Conservation (phyloP, 2,329 filamentous ascomycete species). For the Madurella mycetomatis region DNA sequence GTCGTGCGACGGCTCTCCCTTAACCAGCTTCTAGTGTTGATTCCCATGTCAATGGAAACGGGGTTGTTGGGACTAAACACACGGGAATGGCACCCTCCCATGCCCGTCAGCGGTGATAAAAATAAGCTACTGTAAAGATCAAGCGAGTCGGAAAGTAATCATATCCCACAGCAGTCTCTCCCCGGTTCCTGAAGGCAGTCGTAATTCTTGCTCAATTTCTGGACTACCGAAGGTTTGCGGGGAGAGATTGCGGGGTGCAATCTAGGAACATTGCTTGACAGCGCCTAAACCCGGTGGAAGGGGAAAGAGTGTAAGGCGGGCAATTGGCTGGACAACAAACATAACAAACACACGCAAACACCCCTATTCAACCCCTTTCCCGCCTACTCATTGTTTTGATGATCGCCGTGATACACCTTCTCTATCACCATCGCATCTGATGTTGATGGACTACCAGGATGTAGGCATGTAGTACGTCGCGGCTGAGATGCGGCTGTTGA, state of each 20-base stretch:
- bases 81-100: too few species aligned
- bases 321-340: neutral
- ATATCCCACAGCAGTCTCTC: neutral
- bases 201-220: constrained; percentile 1
- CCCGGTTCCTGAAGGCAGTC: neutral
- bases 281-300: neutral
- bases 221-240: constrained; percentile 4
- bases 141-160: neutral
- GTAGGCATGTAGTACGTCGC: neutral
- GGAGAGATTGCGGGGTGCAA: constrained; percentile 1
- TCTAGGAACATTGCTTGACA: neutral
- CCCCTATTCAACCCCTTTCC: neutral
- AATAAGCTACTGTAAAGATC: neutral
- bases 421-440: neutral
- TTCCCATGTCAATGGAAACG: too few species aligned
- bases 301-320: neutral
- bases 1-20: too few species aligned
- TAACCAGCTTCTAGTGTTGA: too few species aligned
- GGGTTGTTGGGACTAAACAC: too few species aligned
- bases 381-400: neutral
- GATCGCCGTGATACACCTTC: neutral
- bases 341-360: neutral
- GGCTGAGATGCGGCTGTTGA: neutral
- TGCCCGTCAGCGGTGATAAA: neutral
- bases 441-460: neutral